phyloP scores from a whole-genome alignment of 352 stramenopile species.

The Peronospora farinosa region DNA sequence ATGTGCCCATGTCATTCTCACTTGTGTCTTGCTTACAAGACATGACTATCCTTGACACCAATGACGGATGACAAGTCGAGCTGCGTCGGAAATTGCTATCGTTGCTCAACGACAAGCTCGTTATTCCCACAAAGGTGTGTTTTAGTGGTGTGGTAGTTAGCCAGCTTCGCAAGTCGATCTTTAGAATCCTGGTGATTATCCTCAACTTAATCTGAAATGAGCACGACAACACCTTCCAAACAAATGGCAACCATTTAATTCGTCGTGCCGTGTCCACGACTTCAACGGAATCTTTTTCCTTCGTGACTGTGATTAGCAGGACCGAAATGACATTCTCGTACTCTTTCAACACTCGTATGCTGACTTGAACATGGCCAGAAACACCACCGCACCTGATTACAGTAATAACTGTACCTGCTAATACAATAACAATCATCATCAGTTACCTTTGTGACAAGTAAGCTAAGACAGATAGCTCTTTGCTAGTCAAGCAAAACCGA shows the following conservation, averaged over 20 bases:
- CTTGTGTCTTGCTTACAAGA: not conserved
- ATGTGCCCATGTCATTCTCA: constrained; percentile 15
- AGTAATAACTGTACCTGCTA: constrained; percentile 16
- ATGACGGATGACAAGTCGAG: not conserved
- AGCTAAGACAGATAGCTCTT: no score
- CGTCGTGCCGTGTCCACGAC: constrained; percentile 41
- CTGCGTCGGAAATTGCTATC: not conserved
- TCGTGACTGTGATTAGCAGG: constrained; percentile 41
- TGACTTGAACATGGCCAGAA: constrained; percentile 30
- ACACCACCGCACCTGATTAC: constrained; percentile 40
- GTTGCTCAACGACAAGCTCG: no score
- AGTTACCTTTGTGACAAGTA: no score
- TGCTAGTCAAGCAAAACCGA: constrained; percentile 4
- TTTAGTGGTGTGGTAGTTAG: no score
- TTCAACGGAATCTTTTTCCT: constrained; percentile 54
- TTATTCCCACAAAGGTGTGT: no score
- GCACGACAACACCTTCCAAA: not conserved
- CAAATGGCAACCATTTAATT: not conserved
- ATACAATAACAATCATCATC: no score
- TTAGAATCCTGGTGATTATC: constrained; percentile 61
- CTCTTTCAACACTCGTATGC: no score
- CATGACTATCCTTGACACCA: not conserved
- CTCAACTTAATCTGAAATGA: constrained; percentile 52
- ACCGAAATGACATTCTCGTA: constrained; percentile 53
- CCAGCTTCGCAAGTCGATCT: constrained; percentile 50